Conservation (phyloP, 2,329 filamentous ascomycete genomes). For the Verticillium dahliae region DNA sequence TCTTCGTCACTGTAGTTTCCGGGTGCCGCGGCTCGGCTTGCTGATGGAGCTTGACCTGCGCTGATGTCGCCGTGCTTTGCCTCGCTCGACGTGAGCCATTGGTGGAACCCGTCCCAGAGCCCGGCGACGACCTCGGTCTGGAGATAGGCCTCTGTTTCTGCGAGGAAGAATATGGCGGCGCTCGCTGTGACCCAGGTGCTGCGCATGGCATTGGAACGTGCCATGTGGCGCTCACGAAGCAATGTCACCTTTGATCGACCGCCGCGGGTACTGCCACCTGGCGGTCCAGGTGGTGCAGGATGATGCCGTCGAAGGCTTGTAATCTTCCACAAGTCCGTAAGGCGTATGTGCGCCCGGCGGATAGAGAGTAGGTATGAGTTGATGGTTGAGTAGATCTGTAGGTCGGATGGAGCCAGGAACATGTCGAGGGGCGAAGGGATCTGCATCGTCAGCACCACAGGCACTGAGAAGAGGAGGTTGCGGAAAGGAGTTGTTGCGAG, state of each 20-base stretch:
- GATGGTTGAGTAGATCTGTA: conserved; percentile 75
- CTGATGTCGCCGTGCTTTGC: conserved; percentile 5
- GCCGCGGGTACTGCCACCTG: conserved; percentile 52
- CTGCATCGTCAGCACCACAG: conserved; percentile 63
- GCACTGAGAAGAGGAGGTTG: conserved; percentile 74
- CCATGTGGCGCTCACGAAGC: conserved; percentile 57
- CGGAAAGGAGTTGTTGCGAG: conserved; percentile 58
- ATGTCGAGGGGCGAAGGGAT: conserved; percentile 78
- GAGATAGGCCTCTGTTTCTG: conserved; percentile 80
- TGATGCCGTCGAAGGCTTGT: conserved; percentile 71
- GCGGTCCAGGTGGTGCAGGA: conserved; percentile 62
- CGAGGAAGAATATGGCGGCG: conserved; percentile 81
- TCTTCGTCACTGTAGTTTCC: conserved; percentile 16
- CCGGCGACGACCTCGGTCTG: conserved; percentile 82
- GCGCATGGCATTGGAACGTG: conserved; percentile 62
- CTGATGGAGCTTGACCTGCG: not conserved
- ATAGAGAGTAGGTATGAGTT: conserved; percentile 84
- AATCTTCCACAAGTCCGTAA: conserved; percentile 83
- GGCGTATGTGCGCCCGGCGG: conserved; percentile 74
- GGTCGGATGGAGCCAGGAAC: conserved; percentile 70
- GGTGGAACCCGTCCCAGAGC: conserved; percentile 72
- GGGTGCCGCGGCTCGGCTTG: not conserved
- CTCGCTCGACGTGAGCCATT: conserved; percentile 57
- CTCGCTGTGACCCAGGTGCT: conserved; percentile 86
- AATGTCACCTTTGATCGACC: conserved; percentile 54